Percentiles rank a stretch among this genome's conserved stretches.
phyloP scores from a whole-genome alignment of 116 monocot genomes.

The Phalaenopsis hybrid region DNA sequence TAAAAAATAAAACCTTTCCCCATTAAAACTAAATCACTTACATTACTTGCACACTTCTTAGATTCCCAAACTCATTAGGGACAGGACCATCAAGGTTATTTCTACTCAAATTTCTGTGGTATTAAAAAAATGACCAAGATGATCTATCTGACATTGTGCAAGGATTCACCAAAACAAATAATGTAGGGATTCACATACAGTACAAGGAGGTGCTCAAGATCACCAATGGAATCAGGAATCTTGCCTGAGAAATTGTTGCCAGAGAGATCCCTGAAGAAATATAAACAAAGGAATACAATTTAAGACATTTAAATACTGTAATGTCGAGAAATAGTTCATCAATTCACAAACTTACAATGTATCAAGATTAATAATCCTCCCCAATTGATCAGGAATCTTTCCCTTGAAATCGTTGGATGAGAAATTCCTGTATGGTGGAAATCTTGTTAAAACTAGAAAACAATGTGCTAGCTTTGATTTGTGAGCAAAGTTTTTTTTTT shows the following conservation, averaged over 20 bases:
- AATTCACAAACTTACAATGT: conserved; percentile 52
- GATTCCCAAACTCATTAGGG: conserved; percentile 80
- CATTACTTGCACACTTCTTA: conserved; percentile 93
- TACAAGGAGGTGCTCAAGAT: conserved; percentile 92
- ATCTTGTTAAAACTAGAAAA: background rate
- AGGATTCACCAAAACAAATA: background rate
- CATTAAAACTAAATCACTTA: conserved; percentile 22
- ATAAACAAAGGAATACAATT: conserved; percentile 1
- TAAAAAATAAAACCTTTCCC: background rate
- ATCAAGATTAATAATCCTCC: conserved; percentile 80
- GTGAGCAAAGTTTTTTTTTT: too few relatives aligned
- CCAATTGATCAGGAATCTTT: conserved; percentile 64
- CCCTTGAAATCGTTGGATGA: conserved; percentile 84
- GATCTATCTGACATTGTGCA: background rate
- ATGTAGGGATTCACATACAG: conserved; percentile 38
- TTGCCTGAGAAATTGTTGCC: conserved; percentile 64
- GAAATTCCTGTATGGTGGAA: conserved; percentile 54
- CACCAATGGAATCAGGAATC: conserved; percentile 79
- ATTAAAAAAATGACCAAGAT: background rate
- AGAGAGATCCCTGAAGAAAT: conserved; percentile 70
- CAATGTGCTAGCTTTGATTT: background rate
- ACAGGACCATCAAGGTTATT: conserved; percentile 53
- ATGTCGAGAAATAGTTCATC: background rate
- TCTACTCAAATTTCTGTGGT: conserved; percentile 67
- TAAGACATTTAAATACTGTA: background rate